Evolutionary conservation across 768 basidiomycete species (phyloP).

Genomic region (Serendipita vermifera): DNA sequence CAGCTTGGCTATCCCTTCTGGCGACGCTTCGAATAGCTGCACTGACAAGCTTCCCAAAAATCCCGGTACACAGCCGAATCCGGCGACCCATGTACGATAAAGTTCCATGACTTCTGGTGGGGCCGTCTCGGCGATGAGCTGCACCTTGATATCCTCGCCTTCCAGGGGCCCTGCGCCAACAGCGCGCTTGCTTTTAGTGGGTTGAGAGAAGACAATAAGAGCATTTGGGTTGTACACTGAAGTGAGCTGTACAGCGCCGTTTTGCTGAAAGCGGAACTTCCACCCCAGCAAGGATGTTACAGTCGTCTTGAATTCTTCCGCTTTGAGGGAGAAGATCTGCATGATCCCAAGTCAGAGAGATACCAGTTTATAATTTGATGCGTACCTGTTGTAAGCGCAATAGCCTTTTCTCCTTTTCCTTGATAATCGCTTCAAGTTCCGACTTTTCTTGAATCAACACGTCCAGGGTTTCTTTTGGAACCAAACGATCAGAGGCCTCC

Average conservation of each 20-base stretch:
- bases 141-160: conserved; percentile 7
- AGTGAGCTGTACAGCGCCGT: conserved; percentile 80
- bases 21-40: conserved; percentile 4
- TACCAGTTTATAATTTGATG: neutral
- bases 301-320: conserved; percentile 82
- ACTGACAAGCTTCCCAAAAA: conserved; percentile 6
- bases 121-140: neutral
- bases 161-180: conserved; percentile 2
- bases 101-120: conserved; percentile 6
- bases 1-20: neutral
- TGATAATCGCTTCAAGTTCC: conserved; percentile 49
- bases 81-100: conserved; percentile 2
- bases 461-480: conserved; percentile 74
- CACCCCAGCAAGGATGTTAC: conserved; percentile 82
- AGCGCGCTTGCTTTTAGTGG: conserved; percentile 6
- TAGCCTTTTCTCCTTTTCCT: conserved; percentile 72
- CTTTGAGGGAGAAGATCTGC: conserved; percentile 73
- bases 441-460: conserved; percentile 53
- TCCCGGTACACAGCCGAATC: conserved; percentile 7
- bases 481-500: conserved; percentile 24
- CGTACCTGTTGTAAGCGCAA: conserved; percentile 65
- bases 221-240: conserved; percentile 81
- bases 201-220: conserved; percentile 57
- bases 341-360: neutral
- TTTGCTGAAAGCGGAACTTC: conserved; percentile 82